These are phyloP conservation scores for Fusarium verticillioides DNA, from an alignment of 2,329 filamentous ascomycete genomes.

Conservation along the genomic window DNA sequence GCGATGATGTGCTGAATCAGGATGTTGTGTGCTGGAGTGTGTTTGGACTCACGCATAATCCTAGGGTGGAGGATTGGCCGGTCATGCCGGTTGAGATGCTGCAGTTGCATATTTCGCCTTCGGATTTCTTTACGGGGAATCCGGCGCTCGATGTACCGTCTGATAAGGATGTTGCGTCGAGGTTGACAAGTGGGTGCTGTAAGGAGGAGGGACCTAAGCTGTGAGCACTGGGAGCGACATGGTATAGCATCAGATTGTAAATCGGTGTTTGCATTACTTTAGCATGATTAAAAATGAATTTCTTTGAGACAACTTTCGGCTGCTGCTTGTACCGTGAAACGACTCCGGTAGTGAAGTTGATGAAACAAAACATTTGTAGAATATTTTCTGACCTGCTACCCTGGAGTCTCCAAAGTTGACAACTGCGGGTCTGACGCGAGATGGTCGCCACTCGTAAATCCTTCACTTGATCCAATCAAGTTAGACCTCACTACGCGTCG, in stretches of 20 bases:
- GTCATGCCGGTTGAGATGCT: conserved; percentile 21
- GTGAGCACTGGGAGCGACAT: background rate
- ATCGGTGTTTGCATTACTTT: background rate
- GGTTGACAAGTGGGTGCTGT: conserved; percentile 5
- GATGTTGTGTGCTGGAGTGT: conserved; percentile 22
- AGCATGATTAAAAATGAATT: background rate
- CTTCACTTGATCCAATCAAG: background rate
- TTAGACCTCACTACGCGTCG: background rate
- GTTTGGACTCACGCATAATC: conserved; percentile 13
- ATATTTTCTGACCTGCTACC: background rate
- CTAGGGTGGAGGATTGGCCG: conserved; percentile 8
- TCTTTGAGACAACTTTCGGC: background rate
- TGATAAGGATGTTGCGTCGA: conserved; percentile 15
- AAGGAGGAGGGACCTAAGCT: conserved; percentile 4
- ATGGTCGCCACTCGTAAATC: background rate
- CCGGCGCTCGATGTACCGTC: conserved; percentile 14
- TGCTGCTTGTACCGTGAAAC: background rate
- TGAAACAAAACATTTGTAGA: background rate
- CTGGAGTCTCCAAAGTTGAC: background rate
- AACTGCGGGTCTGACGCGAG: background rate
- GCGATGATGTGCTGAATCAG: conserved; percentile 16
- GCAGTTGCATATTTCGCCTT: conserved; percentile 8
- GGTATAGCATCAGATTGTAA: background rate
- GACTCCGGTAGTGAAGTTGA: fast-evolving
- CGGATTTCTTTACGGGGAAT: conserved; percentile 9